Percentiles rank a stretch among this genome's conserved stretches.
phyloP scores from a whole-genome alignment of 2,329 filamentous ascomycete genomes.

The Diaporthe humulicola region DNA sequence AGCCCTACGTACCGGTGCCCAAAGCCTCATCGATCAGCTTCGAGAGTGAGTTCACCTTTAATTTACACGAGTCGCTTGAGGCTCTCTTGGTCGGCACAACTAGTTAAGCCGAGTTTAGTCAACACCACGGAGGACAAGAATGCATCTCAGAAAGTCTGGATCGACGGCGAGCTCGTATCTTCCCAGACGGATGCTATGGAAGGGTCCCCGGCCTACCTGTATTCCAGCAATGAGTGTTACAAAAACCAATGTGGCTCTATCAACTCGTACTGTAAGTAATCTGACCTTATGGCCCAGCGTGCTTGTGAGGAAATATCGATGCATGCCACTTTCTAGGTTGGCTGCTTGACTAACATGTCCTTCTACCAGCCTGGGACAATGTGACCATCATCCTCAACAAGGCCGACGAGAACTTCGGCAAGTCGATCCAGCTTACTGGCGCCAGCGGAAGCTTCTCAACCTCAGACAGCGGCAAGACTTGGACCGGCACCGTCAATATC shows the following conservation, averaged over 20 bases:
- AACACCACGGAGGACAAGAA: background rate
- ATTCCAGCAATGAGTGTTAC: slow-evolving; percentile 21
- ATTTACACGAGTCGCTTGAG: background rate
- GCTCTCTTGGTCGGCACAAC: no score
- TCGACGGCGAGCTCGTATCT: slow-evolving; percentile 10
- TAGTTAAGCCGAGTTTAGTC: background rate
- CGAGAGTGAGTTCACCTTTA: background rate
- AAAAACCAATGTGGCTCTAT: slow-evolving; percentile 16
- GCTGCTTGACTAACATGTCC: background rate
- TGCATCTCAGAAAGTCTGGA: slow-evolving; percentile 10
- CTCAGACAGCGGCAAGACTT: slow-evolving; percentile 24
- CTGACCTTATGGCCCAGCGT: no score
- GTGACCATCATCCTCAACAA: slow-evolving; percentile 9
- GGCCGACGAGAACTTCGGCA: slow-evolving; percentile 11
- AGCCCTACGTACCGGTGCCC: slow-evolving; percentile 14
- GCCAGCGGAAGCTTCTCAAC: slow-evolving; percentile 18
- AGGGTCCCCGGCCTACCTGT: background rate
- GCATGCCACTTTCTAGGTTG: background rate
- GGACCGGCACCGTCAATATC: slow-evolving; percentile 27
- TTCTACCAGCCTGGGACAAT: slow-evolving; percentile 2
- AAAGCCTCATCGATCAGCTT: background rate
- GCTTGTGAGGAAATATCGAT: background rate
- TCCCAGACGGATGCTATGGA: slow-evolving; percentile 16
- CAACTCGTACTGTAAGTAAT: slow-evolving; percentile 3
- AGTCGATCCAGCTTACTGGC: background rate